phyloP scores from a whole-genome alignment of 1,284 basidiomycete genomes.

The Ceratobasidium sp. region DNA sequence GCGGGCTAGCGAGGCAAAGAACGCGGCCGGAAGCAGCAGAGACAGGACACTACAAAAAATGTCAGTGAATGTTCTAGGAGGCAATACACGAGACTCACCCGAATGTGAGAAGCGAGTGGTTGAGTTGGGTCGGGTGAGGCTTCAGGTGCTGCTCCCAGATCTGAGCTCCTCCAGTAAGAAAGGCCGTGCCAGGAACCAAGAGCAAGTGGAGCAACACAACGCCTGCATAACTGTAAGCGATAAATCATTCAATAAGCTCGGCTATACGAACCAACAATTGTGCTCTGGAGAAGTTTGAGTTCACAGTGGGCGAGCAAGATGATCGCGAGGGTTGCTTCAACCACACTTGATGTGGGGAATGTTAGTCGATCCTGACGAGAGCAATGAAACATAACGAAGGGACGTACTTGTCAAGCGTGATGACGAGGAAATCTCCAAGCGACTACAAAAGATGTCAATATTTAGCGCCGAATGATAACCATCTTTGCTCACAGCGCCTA shows the following conservation, averaged over 20 bases:
- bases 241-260: not conserved
- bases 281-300: slow-evolving; percentile 64
- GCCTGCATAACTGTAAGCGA: slow-evolving; percentile 53
- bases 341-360: slow-evolving; percentile 50
- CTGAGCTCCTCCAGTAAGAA: slow-evolving; percentile 68
- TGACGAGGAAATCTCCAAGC: slow-evolving; percentile 66
- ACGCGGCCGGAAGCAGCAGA: slow-evolving; percentile 69
- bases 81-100: slow-evolving; percentile 58
- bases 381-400: not conserved
- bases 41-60: slow-evolving; percentile 63
- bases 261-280: slow-evolving; percentile 61
- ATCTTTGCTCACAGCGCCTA: slow-evolving; percentile 11
- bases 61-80: not conserved
- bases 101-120: slow-evolving; percentile 69
- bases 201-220: slow-evolving; percentile 71
- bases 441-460: slow-evolving; percentile 49
- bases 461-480: not conserved
- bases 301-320: slow-evolving; percentile 72
- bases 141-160: slow-evolving; percentile 64
- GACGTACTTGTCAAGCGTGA: slow-evolving; percentile 69
- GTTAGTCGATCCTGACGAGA: not conserved
- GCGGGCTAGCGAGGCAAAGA: slow-evolving; percentile 64
- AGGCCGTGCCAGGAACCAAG: slow-evolving; percentile 68
- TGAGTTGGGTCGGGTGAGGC: slow-evolving; percentile 65
- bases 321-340: slow-evolving; percentile 73